Conservation (phyloP, 2,329 filamentous ascomycete species). For the Diaporthe nobilis region DNA sequence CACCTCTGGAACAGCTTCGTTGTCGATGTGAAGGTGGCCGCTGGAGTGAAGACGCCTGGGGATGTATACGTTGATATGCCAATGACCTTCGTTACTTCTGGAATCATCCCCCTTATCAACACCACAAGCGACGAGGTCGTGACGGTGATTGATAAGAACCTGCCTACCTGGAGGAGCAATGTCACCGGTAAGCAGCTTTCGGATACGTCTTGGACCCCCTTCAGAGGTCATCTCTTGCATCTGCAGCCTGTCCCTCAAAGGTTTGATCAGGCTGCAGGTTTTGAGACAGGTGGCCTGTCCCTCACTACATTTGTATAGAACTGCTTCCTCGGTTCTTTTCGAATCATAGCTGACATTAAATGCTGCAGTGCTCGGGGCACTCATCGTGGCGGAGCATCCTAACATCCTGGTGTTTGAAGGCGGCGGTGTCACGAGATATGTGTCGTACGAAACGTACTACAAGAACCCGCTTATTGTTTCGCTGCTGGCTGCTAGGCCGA, state of each 20-base stretch:
- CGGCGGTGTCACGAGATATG: conserved; percentile 44
- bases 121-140: conserved; percentile 48
- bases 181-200: conserved; percentile 14
- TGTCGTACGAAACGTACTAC: conserved; percentile 50
- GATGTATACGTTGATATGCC: conserved; percentile 47
- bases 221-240: too few species aligned
- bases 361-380: background rate
- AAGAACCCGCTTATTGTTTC: conserved; percentile 41
- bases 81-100: conserved; percentile 46
- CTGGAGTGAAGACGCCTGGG: conserved; percentile 41
- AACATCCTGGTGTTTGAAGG: conserved; percentile 46
- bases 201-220: too few species aligned
- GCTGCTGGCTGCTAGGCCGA: conserved; percentile 40
- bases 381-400: conserved; percentile 36
- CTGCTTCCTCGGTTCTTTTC: too few species aligned
- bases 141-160: conserved; percentile 39
- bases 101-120: conserved; percentile 45
- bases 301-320: too few species aligned
- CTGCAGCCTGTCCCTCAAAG: too few species aligned
- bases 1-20: conserved; percentile 48
- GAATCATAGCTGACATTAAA: too few species aligned
- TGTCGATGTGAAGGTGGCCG: conserved; percentile 43
- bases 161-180: conserved; percentile 49
- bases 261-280: too few species aligned
- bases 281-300: too few species aligned